phyloP scores from a whole-genome alignment of 2,329 filamentous ascomycete species.

The Colletotrichum sp. region DNA sequence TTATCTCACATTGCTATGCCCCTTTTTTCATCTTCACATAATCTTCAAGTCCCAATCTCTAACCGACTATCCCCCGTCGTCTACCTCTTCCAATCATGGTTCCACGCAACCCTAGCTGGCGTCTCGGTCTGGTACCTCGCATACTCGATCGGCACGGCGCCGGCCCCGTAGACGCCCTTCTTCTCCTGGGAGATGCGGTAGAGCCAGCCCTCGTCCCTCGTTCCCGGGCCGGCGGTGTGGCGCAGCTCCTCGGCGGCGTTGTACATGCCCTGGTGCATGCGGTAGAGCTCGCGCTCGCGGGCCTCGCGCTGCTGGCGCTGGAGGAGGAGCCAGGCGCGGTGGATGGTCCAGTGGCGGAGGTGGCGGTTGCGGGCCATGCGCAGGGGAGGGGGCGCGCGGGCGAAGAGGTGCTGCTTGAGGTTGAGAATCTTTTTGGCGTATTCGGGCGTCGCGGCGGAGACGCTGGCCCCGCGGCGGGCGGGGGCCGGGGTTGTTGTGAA shows the following conservation, averaged over 20 bases:
- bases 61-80: neutral
- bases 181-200: conserved; percentile 92
- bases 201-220: conserved; percentile 70
- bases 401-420: conserved; percentile 54
- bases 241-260: conserved; percentile 85
- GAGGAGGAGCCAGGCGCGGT: conserved; percentile 90
- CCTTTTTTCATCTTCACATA: neutral
- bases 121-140: conserved; percentile 84
- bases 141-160: conserved; percentile 90
- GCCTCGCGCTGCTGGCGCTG: conserved; percentile 70
- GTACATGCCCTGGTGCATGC: conserved; percentile 83
- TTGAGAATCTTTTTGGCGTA: conserved; percentile 49
- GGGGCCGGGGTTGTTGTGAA: conserved; percentile 20
- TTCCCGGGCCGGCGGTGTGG: conserved; percentile 60
- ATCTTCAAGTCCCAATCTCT: neutral
- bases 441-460: conserved; percentile 35
- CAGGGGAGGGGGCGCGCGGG: conserved; percentile 69
- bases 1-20: neutral
- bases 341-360: conserved; percentile 98
- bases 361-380: conserved; percentile 86
- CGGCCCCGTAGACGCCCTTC: conserved; percentile 76
- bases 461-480: conserved; percentile 19
- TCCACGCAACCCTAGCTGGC: conserved; percentile 82
- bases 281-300: conserved; percentile 74
- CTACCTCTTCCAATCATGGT: conserved; percentile 84